Percentiles rank a stretch among this genome's conserved stretches.
phyloP scores from a whole-genome alignment of 2,329 filamentous ascomycete species.

The Aspergillus sp. region DNA sequence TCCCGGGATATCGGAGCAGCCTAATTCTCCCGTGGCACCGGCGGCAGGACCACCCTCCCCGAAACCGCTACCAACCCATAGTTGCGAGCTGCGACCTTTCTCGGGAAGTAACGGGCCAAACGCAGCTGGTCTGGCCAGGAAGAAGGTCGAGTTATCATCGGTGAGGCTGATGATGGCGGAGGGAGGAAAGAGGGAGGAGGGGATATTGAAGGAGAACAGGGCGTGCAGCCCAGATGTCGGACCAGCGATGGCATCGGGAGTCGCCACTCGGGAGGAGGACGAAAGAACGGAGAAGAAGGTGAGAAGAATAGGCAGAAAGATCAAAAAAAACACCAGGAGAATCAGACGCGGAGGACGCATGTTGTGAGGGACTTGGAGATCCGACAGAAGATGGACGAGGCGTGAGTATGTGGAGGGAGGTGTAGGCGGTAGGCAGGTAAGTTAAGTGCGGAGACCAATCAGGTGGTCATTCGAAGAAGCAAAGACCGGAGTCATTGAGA shows the following conservation, averaged over 20 bases:
- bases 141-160: conserved; percentile 96
- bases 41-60: conserved; percentile 53
- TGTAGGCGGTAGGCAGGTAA: conserved; percentile 14
- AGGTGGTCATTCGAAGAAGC: conserved; percentile 21
- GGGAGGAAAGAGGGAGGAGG: conserved; percentile 84
- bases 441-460: conserved; percentile 21
- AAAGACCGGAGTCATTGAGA: conserved; percentile 26
- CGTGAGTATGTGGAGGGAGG: too few species aligned
- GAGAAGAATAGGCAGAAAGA: conserved; percentile 40
- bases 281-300: conserved; percentile 39
- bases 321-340: conserved; percentile 37
- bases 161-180: conserved; percentile 93
- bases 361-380: conserved; percentile 10
- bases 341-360: conserved; percentile 42
- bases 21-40: conserved; percentile 69
- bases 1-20: conserved; percentile 87
- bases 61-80: conserved; percentile 92
- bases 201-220: conserved; percentile 62
- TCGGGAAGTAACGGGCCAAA: conserved; percentile 74
- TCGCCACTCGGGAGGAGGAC: conserved; percentile 28
- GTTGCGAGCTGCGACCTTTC: conserved; percentile 71
- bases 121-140: conserved; percentile 82
- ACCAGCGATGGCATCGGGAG: conserved; percentile 26
- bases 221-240: conserved; percentile 43
- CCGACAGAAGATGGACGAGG: conserved; percentile 8